These are phyloP conservation scores for Epichloe bromicola DNA, from an alignment of 2,329 filamentous ascomycete genomes.

Conservation along the genomic window DNA sequence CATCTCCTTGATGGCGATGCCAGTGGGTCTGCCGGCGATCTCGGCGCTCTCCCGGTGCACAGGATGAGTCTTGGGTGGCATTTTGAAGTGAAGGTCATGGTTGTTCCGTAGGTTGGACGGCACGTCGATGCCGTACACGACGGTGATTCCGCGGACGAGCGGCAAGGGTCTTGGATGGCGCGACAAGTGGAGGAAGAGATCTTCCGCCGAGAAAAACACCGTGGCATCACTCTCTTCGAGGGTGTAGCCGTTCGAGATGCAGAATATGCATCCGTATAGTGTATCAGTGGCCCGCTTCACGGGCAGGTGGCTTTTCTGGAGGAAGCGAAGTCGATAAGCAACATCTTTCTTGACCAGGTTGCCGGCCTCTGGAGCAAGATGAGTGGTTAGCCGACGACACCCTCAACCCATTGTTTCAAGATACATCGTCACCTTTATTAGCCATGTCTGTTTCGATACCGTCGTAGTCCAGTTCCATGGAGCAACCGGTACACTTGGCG, in stretches of 20 bases:
- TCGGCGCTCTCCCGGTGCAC: conserved; percentile 27
- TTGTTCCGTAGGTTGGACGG: conserved; percentile 30
- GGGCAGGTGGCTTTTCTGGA: conserved; percentile 41
- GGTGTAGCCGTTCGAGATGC: conserved; percentile 33
- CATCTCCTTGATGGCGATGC: conserved; percentile 32
- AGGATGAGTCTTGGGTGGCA: conserved; percentile 26
- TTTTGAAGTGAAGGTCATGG: conserved; percentile 38
- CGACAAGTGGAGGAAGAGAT: conserved; percentile 39
- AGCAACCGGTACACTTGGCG: conserved; percentile 38
- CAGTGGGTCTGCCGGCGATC: conserved; percentile 30
- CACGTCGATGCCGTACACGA: conserved; percentile 31
- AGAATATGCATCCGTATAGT: conserved; percentile 42
- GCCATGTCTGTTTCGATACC: conserved; percentile 39
- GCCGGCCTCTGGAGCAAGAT: conserved; percentile 15
- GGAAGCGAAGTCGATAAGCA: conserved; percentile 38
- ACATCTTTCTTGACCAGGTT: conserved; percentile 33
- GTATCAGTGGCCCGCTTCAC: conserved; percentile 38
- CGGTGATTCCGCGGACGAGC: conserved; percentile 31
- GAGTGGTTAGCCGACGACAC: neutral
- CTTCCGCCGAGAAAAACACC: conserved; percentile 39
- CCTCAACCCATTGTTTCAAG: too few relatives aligned
- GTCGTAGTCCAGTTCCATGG: conserved; percentile 40
- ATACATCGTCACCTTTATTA: conserved; percentile 25
- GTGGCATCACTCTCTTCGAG: conserved; percentile 42
- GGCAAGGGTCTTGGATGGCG: conserved; percentile 42